Conservation (phyloP, 2,329 filamentous ascomycete genomes). For the Chaetothyriales sp. region DNA sequence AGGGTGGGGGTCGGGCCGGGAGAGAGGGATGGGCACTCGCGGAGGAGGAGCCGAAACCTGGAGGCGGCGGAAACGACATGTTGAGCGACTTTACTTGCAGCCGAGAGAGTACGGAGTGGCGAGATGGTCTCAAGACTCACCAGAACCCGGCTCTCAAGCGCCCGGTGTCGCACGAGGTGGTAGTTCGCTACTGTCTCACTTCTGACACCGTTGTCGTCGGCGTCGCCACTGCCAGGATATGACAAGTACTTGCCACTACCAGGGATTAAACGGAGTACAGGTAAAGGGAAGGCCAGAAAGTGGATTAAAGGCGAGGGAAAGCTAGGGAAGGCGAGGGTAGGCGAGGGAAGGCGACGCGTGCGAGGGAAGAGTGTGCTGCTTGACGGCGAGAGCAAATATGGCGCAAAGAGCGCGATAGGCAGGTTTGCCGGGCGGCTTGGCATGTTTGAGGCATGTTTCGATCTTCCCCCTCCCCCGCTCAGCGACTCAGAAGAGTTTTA, state of each 20-base stretch:
- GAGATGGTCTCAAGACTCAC: neutral
- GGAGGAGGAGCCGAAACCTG: slow-evolving; percentile 46
- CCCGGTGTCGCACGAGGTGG: neutral
- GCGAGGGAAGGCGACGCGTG: neutral
- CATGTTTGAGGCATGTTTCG: neutral
- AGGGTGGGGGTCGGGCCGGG: slow-evolving; percentile 61
- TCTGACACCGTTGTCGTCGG: neutral
- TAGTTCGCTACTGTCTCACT: neutral
- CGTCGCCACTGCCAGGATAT: neutral
- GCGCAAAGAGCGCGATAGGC: neutral
- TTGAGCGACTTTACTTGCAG: slow-evolving; percentile 34
- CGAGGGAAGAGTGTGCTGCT: neutral
- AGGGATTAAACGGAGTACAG: neutral
- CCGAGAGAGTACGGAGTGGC: slow-evolving; percentile 7
- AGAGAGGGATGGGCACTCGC: slow-evolving; percentile 46
- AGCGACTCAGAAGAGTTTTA: neutral
- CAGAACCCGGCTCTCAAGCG: neutral
- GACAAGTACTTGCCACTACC: neutral
- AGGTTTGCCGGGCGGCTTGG: neutral
- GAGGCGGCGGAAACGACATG: slow-evolving; percentile 79
- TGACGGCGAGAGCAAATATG: neutral
- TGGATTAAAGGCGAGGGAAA: neutral
- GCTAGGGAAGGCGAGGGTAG: too few relatives aligned
- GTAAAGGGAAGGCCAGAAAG: neutral
- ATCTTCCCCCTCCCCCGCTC: neutral